These are phyloP conservation scores for Yamagishiella unicocca DNA, from an alignment of 139 green algal species.

Conservation along the genomic window DNA sequence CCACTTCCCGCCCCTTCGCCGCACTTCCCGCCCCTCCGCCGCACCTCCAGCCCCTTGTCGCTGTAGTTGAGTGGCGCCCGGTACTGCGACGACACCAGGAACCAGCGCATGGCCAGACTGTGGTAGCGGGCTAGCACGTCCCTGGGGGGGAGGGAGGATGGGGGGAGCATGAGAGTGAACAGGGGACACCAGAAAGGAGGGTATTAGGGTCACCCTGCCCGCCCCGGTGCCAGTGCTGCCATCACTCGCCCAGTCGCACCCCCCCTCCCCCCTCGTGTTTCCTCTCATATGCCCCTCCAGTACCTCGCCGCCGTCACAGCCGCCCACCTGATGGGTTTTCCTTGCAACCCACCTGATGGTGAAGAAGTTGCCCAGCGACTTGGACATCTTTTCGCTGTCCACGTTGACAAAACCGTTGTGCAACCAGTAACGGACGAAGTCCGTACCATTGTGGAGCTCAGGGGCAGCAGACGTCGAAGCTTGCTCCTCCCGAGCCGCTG, in stretches of 20 bases:
- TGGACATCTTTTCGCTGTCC: constrained; percentile 98
- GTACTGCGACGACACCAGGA: constrained; percentile 92
- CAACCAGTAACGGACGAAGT: constrained; percentile 94
- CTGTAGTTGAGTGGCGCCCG: constrained; percentile 94
- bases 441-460: constrained; percentile 45
- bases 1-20: not conserved
- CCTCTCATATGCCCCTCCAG: not conserved
- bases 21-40: not conserved
- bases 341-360: constrained; percentile 91
- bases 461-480: not conserved
- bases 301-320: not conserved
- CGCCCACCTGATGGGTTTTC: too few relatives aligned
- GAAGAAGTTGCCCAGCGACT: constrained; percentile 99
- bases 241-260: not conserved
- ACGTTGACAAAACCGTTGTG: constrained; percentile 98
- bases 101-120: constrained; percentile 91
- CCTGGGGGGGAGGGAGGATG: not conserved
- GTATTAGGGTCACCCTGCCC: too few relatives aligned
- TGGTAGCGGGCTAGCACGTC: constrained; percentile 77
- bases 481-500: not conserved
- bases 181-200: not conserved
- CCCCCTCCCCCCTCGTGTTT: not conserved
- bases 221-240: too few relatives aligned
- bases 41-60: constrained; percentile 79
- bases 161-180: not conserved